Base-by-base conservation (phyloP, 495 filamentous ascomycete species). In the Apiosordaria backusii region DNA sequence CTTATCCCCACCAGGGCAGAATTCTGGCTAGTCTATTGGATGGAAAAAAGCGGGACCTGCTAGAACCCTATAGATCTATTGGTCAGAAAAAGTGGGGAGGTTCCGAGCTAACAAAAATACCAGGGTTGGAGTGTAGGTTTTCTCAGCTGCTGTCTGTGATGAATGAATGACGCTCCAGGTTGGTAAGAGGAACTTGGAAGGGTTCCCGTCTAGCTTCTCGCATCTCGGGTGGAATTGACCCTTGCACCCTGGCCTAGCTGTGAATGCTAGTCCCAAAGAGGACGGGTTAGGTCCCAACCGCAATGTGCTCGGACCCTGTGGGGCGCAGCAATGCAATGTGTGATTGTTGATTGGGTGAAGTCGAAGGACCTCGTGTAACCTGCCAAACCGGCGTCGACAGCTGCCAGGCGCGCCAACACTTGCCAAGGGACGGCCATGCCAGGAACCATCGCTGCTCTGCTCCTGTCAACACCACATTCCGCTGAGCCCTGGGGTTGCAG, bases 261-360 rank as follows among this genome's bases (percentile, higher is more conserved):
- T 45, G 1, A 15, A 13, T 45, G 35, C 26, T 7, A 19, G 57
- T 55, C 23, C 1, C 19, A 60, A 10, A 22, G 13, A 25, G 26
- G 19, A 26, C 1, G 10, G 45, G 29, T 53, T 50, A 68, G 23
- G 57, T 40, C 21, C 54, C 57, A 45, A 63, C 24, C n/a, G 59
- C 27, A 45, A 9, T 66, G 57, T 61, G 64, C 67, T 66, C 61
- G 25, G 64, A 50, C 64, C 9, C 4, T 62, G 68, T 70, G 68
- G 68, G 68, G 68, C 68, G 68, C 68, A 70, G 19, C 50, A 70
- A 70, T 67, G 52, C 21, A 61, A n/a, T 60, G 0, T 3, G 18
- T 4, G 0, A 9, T 0, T 6, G 21, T 13, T 65, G 40, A 69
- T 60, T 65, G 27, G 63, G 18, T 24, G 4, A 16, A 50, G 9